Evolutionary conservation across 345 rosid species (phyloP), one percentile per base, ranked within the genome.

Genomic region (Angophora floribunda): DNA sequence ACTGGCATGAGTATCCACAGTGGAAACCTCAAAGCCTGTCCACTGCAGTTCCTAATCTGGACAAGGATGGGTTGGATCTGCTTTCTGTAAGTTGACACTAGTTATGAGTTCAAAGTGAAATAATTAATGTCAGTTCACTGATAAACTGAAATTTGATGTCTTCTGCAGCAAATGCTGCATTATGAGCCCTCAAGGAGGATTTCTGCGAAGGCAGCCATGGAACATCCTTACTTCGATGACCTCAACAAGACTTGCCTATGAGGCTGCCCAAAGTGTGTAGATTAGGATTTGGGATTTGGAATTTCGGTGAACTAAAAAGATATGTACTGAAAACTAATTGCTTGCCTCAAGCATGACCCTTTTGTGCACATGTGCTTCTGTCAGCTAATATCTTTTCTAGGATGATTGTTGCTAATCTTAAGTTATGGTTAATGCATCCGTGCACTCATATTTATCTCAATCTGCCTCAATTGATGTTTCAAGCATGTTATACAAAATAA

Each of bases 1-100:
- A 98, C 94, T 98, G 99, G 99, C 99, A 98, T 51, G 99, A 95
- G 91, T 98, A 98, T 91, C 99, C 99, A 7, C 97, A 96, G 57
- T 98, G 99, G 99, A 97, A 90, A 59, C 94, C 97, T 24, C 95
- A 95, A 86, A 91, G 88, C 82, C 91, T 98, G 88, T 92, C 96
- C 50, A 82, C 96, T 11, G 93, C 93, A 61, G 97, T 97, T 79
- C 96, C 97, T 52, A 91, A 92, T 63, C 92, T 98, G 67, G 97
- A 98, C 32, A 87, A 89, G 32, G 91, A 95, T 85, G 99, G 99
- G 80, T 86, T 95, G 47, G 95, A 98, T 92, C 94, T 98, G 61
- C 93, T 98, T 55, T 87, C 93, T 10, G 99, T 97, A 91, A 95
- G 95, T 91, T 45, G 36, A 63, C 87, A 52, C 50, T 47, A 17